These are phyloP conservation scores for Stellera chamaejasme DNA, from an alignment of 345 rosid genomes.

Conservation along the genomic window DNA sequence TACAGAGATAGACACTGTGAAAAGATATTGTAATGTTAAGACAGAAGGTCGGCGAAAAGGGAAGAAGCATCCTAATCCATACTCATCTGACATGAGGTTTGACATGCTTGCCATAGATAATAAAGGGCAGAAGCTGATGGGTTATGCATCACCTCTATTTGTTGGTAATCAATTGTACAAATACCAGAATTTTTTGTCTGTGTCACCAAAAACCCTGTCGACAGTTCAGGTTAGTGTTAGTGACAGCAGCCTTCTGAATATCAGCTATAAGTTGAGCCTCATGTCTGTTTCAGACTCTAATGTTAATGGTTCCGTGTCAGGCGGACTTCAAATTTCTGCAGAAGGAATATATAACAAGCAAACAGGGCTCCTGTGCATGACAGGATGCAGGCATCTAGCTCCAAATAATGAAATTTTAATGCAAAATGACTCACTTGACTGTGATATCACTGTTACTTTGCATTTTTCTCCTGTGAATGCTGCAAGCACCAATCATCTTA, in stretches of 20 bases:
- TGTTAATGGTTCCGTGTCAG: slow-evolving; percentile 15
- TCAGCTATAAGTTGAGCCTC: slow-evolving; percentile 57
- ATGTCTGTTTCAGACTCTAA: slow-evolving; percentile 18
- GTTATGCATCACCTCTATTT: slow-evolving; percentile 51
- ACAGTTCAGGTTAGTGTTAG: slow-evolving; percentile 17
- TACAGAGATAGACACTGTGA: slow-evolving; percentile 32
- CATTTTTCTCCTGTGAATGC: slow-evolving; percentile 54
- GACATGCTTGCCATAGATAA: slow-evolving; percentile 36
- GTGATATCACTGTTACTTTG: slow-evolving; percentile 44
- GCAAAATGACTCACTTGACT: slow-evolving; percentile 37
- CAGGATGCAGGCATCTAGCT: slow-evolving; percentile 51
- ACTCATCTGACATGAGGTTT: slow-evolving; percentile 66
- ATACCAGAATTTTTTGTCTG: slow-evolving; percentile 5
- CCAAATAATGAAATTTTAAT: slow-evolving; percentile 13
- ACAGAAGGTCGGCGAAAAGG: slow-evolving; percentile 30
- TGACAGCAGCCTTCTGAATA: slow-evolving; percentile 36
- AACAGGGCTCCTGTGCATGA: slow-evolving; percentile 73
- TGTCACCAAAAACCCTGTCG: slow-evolving; percentile 3
- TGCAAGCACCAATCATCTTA: slow-evolving; percentile 34
- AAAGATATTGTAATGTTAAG: slow-evolving; percentile 30
- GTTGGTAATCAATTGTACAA: slow-evolving; percentile 44
- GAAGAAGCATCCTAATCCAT: slow-evolving; percentile 41
- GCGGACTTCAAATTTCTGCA: slow-evolving; percentile 41
- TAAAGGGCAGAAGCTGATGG: slow-evolving; percentile 33
- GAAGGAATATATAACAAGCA: slow-evolving; percentile 67